Evolutionary conservation across 305 asterid species (phyloP).

Genomic region (Plantago coronopus): DNA sequence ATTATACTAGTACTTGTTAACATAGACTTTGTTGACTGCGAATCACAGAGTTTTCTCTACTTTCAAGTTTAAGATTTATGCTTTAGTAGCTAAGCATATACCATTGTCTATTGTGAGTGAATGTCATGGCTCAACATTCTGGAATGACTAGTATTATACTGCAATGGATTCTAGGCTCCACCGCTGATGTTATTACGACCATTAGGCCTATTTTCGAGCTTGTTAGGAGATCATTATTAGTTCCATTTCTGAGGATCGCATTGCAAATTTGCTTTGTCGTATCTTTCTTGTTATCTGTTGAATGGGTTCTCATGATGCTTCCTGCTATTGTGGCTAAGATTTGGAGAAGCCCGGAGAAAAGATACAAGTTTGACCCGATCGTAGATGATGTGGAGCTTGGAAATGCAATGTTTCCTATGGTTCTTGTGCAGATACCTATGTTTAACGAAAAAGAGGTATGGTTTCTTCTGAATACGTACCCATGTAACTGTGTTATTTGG

Average conservation of each 20-base stretch:
- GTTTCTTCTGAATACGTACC: background rate
- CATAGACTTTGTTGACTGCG: no score
- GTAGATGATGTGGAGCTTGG: conserved; percentile 68
- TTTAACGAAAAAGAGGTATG: conserved; percentile 74
- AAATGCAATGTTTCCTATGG: conserved; percentile 54
- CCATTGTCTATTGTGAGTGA: no score
- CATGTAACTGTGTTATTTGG: no score
- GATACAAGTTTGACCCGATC: conserved; percentile 77
- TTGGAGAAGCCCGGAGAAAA: conserved; percentile 69
- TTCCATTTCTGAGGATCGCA: conserved; percentile 34
- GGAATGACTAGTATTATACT: background rate
- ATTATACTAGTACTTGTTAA: no score
- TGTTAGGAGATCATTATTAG: conserved; percentile 40
- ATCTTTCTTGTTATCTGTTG: conserved; percentile 43
- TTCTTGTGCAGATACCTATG: conserved; percentile 95
- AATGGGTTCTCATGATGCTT: conserved; percentile 48
- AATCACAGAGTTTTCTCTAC: no score
- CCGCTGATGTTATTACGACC: background rate
- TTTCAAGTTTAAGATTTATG: no score
- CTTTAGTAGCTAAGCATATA: no score
- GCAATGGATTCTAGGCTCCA: conserved; percentile 6
- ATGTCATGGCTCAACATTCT: background rate
- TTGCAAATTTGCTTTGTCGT: conserved; percentile 37
- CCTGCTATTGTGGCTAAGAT: conserved; percentile 43
- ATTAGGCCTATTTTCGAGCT: background rate